Conservation (phyloP, 2,329 filamentous ascomycete genomes). For the Aspergillus melleus region DNA sequence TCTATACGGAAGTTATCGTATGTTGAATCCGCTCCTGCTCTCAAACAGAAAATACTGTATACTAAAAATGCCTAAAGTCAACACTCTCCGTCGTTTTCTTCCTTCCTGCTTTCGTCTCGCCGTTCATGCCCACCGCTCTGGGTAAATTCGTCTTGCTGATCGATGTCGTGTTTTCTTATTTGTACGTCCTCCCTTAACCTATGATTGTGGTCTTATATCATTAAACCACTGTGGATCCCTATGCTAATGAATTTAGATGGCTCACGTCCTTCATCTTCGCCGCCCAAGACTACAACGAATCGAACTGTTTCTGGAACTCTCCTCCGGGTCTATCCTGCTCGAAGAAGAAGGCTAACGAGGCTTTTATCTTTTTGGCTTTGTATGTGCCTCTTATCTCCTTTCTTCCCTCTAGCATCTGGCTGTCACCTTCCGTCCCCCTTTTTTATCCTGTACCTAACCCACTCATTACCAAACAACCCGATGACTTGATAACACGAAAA, state of each 20-base stretch:
- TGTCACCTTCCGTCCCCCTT: neutral
- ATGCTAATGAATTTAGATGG: conserved; percentile 34
- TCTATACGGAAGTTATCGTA: conserved; percentile 44
- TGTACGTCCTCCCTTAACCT: conserved; percentile 30
- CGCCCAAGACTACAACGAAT: conserved; percentile 44
- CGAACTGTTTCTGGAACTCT: conserved; percentile 30
- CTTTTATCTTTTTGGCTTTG: conserved; percentile 50
- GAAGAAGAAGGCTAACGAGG: conserved; percentile 42
- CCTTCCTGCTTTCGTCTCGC: conserved; percentile 43
- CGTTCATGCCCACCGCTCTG: conserved; percentile 38
- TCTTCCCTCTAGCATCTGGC: too few relatives aligned
- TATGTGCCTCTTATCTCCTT: conserved; percentile 27
- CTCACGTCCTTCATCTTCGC: conserved; percentile 51
- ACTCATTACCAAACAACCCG: too few relatives aligned
- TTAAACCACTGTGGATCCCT: too few relatives aligned
- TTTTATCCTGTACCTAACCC: neutral
- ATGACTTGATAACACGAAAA: too few relatives aligned
- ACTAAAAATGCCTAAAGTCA: conserved; percentile 19
- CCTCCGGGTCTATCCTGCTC: conserved; percentile 37
- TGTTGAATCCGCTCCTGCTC: conserved; percentile 9
- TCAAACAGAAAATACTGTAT: too few relatives aligned
- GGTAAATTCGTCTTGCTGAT: conserved; percentile 40
- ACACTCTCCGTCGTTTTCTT: conserved; percentile 43
- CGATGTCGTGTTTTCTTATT: conserved; percentile 49
- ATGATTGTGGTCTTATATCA: neutral